phyloP scores from a whole-genome alignment of 768 basidiomycete species.

The Hypsizygus marmoreus region DNA sequence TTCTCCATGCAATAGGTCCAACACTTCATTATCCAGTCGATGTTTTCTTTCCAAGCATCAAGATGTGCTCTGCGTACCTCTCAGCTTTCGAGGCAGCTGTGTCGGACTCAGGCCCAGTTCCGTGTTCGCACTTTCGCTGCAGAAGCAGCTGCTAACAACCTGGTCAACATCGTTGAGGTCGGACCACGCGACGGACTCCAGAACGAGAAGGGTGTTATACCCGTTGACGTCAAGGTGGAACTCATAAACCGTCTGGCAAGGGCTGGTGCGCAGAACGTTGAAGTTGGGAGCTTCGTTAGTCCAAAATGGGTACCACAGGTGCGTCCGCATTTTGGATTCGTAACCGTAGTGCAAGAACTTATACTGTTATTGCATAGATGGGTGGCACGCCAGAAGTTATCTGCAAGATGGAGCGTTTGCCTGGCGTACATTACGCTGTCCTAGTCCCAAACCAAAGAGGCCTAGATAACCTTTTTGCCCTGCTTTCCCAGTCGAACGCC shows the following conservation, averaged over 20 bases:
- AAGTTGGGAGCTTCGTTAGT: conserved; percentile 89
- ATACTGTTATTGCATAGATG: conserved; percentile 59
- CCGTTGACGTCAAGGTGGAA: conserved; percentile 74
- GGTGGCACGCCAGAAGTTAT: conserved; percentile 82
- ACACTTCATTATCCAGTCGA: neutral
- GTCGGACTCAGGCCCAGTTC: too few species aligned
- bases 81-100: conserved; percentile 1
- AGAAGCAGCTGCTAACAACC: conserved; percentile 26
- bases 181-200: conserved; percentile 91
- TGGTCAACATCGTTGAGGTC: conserved; percentile 82
- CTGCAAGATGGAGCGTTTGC: conserved; percentile 50
- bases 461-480: conserved; percentile 62
- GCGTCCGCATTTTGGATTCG: conserved; percentile 20
- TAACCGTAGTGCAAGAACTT: neutral
- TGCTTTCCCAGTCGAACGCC: conserved; percentile 45
- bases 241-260: conserved; percentile 73
- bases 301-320: conserved; percentile 95
- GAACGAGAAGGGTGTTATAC: conserved; percentile 78
- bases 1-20: conserved; percentile 3
- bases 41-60: conserved; percentile 10
- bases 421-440: conserved; percentile 71
- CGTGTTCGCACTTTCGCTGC: conserved; percentile 33
- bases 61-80: conserved; percentile 12
- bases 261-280: conserved; percentile 72
- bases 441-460: conserved; percentile 82